These are phyloP conservation scores for Pichia sporocuriosa DNA, from an alignment of 805 yeast genomes.

Conservation along the genomic window DNA sequence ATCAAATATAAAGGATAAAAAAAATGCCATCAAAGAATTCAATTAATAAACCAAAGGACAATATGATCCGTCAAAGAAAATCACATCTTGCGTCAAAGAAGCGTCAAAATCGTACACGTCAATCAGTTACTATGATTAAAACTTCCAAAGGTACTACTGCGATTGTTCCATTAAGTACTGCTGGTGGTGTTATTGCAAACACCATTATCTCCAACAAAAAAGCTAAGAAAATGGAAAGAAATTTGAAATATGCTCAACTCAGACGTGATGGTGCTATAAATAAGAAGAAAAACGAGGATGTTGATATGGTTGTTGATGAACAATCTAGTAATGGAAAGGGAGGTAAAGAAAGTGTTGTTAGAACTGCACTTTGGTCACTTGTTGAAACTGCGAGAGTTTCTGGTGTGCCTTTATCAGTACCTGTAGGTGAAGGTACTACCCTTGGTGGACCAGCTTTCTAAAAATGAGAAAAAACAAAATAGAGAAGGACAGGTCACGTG, in stretches of 20 bases:
- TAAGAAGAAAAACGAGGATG: constrained; percentile 31
- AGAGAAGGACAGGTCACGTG: too few species aligned
- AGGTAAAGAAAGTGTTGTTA: constrained; percentile 40
- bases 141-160: constrained; percentile 24
- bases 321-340: constrained; percentile 10
- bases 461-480: not conserved
- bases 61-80: constrained; percentile 45
- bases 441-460: constrained; percentile 34
- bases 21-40: constrained; percentile 78
- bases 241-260: constrained; percentile 59
- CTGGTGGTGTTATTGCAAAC: constrained; percentile 37
- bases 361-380: constrained; percentile 67
- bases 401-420: constrained; percentile 33
- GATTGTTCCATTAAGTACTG: constrained; percentile 39
- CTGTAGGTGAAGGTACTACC: constrained; percentile 72
- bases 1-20: not conserved
- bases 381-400: constrained; percentile 50
- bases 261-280: constrained; percentile 28
- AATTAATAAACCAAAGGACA: constrained; percentile 70
- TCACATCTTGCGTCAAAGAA: constrained; percentile 35
- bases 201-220: constrained; percentile 69
- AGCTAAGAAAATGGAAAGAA: constrained; percentile 73
- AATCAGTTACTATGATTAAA: constrained; percentile 9
- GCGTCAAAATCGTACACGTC: constrained; percentile 41
- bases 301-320: constrained; percentile 37